Percentiles rank a stretch among this genome's conserved stretches.
Conservation (phyloP, 768 basidiomycete genomes). For the Postia placenta region DNA sequence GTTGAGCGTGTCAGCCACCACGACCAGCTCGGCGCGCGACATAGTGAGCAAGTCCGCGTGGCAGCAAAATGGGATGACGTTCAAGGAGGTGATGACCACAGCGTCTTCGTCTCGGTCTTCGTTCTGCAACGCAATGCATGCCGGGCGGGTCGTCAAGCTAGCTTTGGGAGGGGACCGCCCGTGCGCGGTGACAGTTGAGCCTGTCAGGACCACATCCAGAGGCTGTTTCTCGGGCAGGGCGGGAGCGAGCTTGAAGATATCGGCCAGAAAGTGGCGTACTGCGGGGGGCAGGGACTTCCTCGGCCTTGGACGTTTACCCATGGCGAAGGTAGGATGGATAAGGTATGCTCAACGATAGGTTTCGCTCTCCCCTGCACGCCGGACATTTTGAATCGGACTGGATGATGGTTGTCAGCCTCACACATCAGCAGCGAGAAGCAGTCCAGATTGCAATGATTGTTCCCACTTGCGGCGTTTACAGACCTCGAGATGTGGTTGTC, state of each 20-base stretch:
- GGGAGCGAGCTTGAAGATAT: slow-evolving; percentile 26
- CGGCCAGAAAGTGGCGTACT: slow-evolving; percentile 37
- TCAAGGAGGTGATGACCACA: slow-evolving; percentile 57
- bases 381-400: too few species aligned
- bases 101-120: slow-evolving; percentile 48
- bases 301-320: neutral
- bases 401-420: too few species aligned
- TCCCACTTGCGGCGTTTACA: too few species aligned
- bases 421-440: too few species aligned
- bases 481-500: too few species aligned
- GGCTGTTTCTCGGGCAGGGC: slow-evolving; percentile 23
- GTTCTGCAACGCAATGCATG: slow-evolving; percentile 53
- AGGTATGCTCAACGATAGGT: too few species aligned
- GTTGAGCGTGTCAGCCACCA: slow-evolving; percentile 51
- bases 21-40: slow-evolving; percentile 46
- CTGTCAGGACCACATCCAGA: slow-evolving; percentile 10
- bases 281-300: slow-evolving; percentile 23
- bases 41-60: slow-evolving; percentile 69
- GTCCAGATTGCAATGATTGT: too few species aligned
- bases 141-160: slow-evolving; percentile 1
- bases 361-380: too few species aligned
- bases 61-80: slow-evolving; percentile 60
- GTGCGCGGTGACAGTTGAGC: slow-evolving; percentile 8
- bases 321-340: too few species aligned
- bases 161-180: slow-evolving; percentile 5